These are phyloP conservation scores for Inonotus hispidus DNA, from an alignment of 1,284 basidiomycete species.

Conservation along the genomic window DNA sequence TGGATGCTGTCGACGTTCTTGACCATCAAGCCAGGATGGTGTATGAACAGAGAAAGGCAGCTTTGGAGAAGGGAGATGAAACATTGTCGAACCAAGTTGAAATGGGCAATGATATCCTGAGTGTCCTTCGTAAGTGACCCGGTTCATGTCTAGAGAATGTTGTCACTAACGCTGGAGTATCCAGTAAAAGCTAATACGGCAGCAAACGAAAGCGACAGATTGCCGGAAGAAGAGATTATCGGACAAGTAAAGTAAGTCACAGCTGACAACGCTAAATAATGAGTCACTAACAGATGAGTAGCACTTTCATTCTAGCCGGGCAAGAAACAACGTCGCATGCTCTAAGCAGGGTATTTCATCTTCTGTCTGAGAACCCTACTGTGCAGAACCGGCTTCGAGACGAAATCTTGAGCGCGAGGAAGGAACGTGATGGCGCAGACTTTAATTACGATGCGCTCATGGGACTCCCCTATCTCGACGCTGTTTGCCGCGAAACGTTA, in stretches of 20 bases:
- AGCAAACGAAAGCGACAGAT: constrained; percentile 6
- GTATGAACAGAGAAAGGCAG: constrained; percentile 17
- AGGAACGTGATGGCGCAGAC: constrained; percentile 17
- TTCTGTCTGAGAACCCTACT: constrained; percentile 30
- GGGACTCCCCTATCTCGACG: constrained; percentile 35
- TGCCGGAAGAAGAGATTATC: constrained; percentile 10
- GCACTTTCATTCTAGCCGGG: constrained; percentile 34
- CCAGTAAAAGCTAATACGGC: constrained; percentile 24
- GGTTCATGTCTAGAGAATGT: neutral
- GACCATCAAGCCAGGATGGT: constrained; percentile 14
- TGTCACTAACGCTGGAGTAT: constrained; percentile 1
- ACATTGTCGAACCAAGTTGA: constrained; percentile 19
- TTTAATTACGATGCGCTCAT: constrained; percentile 33
- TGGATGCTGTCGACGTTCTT: constrained; percentile 29
- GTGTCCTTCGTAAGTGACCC: constrained; percentile 20
- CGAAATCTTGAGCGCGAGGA: constrained; percentile 30
- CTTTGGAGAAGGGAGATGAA: constrained; percentile 19
- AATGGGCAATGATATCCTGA: constrained; percentile 27
- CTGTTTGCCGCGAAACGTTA: constrained; percentile 35
- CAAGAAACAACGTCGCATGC: constrained; percentile 35
- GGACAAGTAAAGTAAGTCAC: constrained; percentile 25
- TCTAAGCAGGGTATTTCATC: constrained; percentile 32
- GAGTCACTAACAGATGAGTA: constrained; percentile 25
- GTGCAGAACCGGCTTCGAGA: constrained; percentile 32
- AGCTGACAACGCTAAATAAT: neutral